Evolutionary conservation across 768 basidiomycete genomes (phyloP).

Genomic region (Suillus discolor): DNA sequence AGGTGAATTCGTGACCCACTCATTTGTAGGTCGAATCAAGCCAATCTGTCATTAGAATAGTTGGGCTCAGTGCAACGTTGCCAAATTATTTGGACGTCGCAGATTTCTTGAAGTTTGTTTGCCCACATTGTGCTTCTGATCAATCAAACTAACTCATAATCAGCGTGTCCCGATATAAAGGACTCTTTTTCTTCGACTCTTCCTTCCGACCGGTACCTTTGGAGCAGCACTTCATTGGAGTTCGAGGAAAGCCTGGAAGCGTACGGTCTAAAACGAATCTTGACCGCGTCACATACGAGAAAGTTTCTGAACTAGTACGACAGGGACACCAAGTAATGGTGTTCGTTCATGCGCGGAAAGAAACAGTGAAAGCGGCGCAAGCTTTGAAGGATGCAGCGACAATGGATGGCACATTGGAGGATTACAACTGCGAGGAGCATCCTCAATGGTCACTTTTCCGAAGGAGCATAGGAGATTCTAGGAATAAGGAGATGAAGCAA

Average conservation of each 20-base stretch:
- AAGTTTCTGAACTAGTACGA: slow-evolving; percentile 85
- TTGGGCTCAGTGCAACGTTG: slow-evolving; percentile 93
- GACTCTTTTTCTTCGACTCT: slow-evolving; percentile 96
- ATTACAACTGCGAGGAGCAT: slow-evolving; percentile 83
- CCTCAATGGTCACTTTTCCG: slow-evolving; percentile 79
- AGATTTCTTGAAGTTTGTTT: slow-evolving; percentile 80
- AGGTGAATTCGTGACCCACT: not conserved
- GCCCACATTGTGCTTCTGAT: not conserved
- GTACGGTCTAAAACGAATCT: slow-evolving; percentile 76
- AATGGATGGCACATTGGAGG: slow-evolving; percentile 68
- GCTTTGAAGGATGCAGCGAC: slow-evolving; percentile 76
- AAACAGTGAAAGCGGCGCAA: slow-evolving; percentile 91
- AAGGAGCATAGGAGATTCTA: slow-evolving; percentile 73
- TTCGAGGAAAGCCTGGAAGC: slow-evolving; percentile 86
- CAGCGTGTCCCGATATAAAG: slow-evolving; percentile 84
- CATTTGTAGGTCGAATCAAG: slow-evolving; percentile 83
- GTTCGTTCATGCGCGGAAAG: slow-evolving; percentile 97
- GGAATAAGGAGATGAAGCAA: slow-evolving; percentile 96
- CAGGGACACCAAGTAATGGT: slow-evolving; percentile 99
- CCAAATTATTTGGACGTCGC: slow-evolving; percentile 98
- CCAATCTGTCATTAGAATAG: slow-evolving; percentile 94
- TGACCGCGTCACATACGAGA: slow-evolving; percentile 86
- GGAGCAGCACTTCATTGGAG: slow-evolving; percentile 95
- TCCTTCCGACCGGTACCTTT: slow-evolving; percentile 96
- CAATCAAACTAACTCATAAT: slow-evolving; percentile 7